These are phyloP conservation scores for Saccharomycopsis hybrid DNA, from an alignment of 1,139 yeast genomes.

Conservation along the genomic window DNA sequence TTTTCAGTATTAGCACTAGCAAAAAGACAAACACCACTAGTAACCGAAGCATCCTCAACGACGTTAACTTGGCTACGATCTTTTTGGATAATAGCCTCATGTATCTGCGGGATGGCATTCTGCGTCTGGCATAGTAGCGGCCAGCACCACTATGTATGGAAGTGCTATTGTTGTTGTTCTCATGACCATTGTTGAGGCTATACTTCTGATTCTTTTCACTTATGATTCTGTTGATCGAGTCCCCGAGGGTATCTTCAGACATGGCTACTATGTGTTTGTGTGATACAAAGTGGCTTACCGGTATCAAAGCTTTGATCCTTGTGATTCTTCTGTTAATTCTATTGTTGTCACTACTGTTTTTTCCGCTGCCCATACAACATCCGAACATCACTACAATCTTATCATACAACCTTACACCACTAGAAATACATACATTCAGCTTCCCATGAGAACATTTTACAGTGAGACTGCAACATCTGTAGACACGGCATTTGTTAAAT, in stretches of 20 bases:
- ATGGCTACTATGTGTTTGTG: not conserved
- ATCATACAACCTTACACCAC: too few relatives aligned
- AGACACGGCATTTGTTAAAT: too few relatives aligned
- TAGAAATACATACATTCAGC: too few relatives aligned
- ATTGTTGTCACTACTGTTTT: too few relatives aligned
- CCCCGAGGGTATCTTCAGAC: not conserved
- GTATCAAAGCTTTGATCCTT: too few relatives aligned
- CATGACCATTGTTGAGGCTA: too few relatives aligned
- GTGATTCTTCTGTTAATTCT: too few relatives aligned
- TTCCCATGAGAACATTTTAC: too few relatives aligned
- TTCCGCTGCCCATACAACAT: too few relatives aligned
- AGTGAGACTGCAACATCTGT: too few relatives aligned
- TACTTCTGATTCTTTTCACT: conserved; percentile 2
- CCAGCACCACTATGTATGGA: not conserved
- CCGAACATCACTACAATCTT: too few relatives aligned
- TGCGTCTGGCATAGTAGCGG: not conserved
- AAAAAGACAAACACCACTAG: conserved; percentile 1
- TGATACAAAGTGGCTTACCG: too few relatives aligned
- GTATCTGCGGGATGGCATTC: not conserved
- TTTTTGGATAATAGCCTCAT: conserved; percentile 1
- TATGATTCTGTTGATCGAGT: conserved; percentile 1
- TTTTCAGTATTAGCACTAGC: conserved; percentile 1
- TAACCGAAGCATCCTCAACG: not conserved
- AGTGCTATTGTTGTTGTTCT: not conserved
- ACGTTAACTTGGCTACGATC: not conserved